Base-by-base conservation (phyloP, 2,329 filamentous ascomycete genomes). In the Aureobasidium zeae region DNA sequence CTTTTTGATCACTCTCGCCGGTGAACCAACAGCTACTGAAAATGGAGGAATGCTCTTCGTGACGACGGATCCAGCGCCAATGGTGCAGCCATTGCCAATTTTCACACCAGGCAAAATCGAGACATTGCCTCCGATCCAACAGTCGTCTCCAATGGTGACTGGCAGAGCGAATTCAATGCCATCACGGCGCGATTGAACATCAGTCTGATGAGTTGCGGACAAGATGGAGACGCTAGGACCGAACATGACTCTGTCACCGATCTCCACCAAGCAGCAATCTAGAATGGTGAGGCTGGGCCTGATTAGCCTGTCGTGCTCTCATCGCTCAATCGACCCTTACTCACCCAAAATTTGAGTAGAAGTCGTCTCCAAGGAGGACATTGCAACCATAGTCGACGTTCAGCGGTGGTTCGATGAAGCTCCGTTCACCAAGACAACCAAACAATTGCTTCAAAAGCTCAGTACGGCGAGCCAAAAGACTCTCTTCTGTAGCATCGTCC, bases 11-110 rank as follows among this genome's bases (percentile, higher is more conserved):
- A 64, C 60, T 42, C 47, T 57, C 4, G 63, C 63, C 1, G 64
- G 64, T 4, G 49, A 52, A 2, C 65, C 65, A 9, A 65, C 51
- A 10, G 60, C 65, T 7, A 68, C 62, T 13, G 51, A 57, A 47
- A 52, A 63, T 13, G 47, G 47, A 2, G 63, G 63, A 10, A 67
- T 47, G 48, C 59, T 71, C 66, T 81, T 91, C 2, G 84, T 91
- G 17, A 94, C 86, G 3, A 93, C 83, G 57, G 81, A 86, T 1
- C 82, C 85, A 1, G 87, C 86, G 1, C 85, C 87, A 48, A 94
- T 72, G 0, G 80, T 83, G 4, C 68, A 71, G 0, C 86, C 86
- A 44, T 73, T 70, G 0, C 87, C 86, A 51, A 94, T 81, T 1
- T 74, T 88, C 17, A 94, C 78, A 0, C 86, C 86, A 0, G 84